Evolutionary conservation across 345 rosid species (phyloP), one percentile per base, ranked within the genome.

Genomic region (Litchi chinensis): DNA sequence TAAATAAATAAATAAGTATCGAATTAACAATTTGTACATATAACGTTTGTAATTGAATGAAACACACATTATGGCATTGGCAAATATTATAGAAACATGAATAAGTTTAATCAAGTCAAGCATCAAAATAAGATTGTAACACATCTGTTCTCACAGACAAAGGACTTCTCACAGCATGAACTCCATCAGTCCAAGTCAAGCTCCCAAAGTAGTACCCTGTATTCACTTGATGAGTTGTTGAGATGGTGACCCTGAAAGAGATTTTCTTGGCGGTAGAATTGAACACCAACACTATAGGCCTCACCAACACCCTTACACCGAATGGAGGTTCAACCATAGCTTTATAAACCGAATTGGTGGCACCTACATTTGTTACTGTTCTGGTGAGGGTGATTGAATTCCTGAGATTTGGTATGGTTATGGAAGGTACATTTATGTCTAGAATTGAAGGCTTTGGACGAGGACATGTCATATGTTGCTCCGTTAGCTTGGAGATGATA

Each of bases 181-280:
- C 59, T 3, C 87, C 88, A 74, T 90, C 88, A 5, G 78, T 85
- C 95, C 95, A 91, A 46, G 87, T 85, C 32, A 91, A 77, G 83
- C 93, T 89, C 56, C 95, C 95, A 84, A 91, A 91, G 48, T 10
- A 82, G 76, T 82, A 91, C 19, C 89, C 92, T 56, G 90, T 76
- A 59, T 76, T 83, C 48, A 75, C 74, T 15, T 21, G 50, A 48
- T 15, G 8, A 0, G 10, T 70, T 57, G 90, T 37, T 0, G 69
- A 56, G 44, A 85, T 75, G 6, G 68, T 79, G 54, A 87, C 89
- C 0, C 52, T 67, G 79, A 84, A 89, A 56, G 77, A 18, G 1
- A 21, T 10, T 76, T 77, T 84, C 76, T 82, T 77, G 62, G 70
- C 66, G 6, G 18, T 59, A 8, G 65, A 52, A 64, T 79, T 50